Base-by-base conservation (phyloP, 2,329 filamentous ascomycete genomes). In the Juglanconis juglandina region DNA sequence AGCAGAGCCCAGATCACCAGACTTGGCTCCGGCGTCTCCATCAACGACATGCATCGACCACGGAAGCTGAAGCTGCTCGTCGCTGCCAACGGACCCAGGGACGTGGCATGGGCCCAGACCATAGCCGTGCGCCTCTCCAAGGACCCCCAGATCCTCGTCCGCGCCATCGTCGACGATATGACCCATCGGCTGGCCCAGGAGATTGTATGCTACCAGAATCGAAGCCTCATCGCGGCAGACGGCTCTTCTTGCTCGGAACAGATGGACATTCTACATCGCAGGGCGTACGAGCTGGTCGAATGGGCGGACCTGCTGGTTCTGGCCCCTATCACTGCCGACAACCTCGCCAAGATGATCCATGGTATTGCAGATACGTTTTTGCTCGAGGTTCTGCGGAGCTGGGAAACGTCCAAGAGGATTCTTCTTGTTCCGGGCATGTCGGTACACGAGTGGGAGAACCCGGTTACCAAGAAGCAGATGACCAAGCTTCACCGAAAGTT, bases 231-330 rank as follows among this genome's bases (percentile, higher is more conserved):
- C 10, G 34, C 37, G 14, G 39, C 35, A 10, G 55, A 58, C 13
- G 47, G 39, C n/a, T 34, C 37, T 10, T 77, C 75, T 58, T 71
- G 80, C 59, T 69, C 53, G 65, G 71, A 57, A 60, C 81, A 82
- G 33, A 75, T 83, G 66, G 83, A 86, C 64, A 79, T 78, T 53
- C 81, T 79, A 60, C 76, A 75, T 63, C 76, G 76, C 70, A 82
- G 80, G 64, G 86, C 80, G 3, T 85, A 79, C 66, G 88, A 91
- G 65, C 75, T 96, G 62, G 91, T 92, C 65, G 84, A 91, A 63
- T 97, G 93, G 93, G 91, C 93, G 5, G 90, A 96, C 73, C 77
- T 96, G 66, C 81, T 96, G 61, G 87, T 96, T 37, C 84, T 96
- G 59, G 90, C 90, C 6, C 92, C 93, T 3, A 88, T 96, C 53